Conservation (phyloP, 768 basidiomycete species). For the Amylocystis lapponica region DNA sequence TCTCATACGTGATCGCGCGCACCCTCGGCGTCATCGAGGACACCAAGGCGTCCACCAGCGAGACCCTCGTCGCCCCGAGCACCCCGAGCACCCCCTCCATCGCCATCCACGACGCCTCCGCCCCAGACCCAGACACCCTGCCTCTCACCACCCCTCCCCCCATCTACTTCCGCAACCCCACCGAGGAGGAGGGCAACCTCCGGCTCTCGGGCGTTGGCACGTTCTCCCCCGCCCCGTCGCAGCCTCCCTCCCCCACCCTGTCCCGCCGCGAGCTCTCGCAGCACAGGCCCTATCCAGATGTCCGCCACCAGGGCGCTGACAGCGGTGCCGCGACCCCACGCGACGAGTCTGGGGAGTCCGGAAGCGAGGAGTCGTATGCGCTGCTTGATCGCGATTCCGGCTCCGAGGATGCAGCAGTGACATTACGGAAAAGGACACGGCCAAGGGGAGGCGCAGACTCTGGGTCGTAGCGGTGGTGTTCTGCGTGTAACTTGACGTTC, state of each 20-base stretch:
- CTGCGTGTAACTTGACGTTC: too few relatives aligned
- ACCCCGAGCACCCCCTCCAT: constrained; percentile 8
- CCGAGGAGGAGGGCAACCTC: constrained; percentile 32
- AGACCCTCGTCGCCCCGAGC: constrained; percentile 17
- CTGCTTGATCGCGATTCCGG: constrained; percentile 20
- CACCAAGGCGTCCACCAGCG: constrained; percentile 68
- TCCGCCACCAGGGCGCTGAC: too few relatives aligned
- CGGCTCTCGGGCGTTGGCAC: constrained; percentile 65
- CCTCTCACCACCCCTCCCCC: constrained; percentile 7
- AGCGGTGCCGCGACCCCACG: constrained; percentile 7
- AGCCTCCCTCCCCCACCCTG: constrained; percentile 58
- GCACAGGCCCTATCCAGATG: constrained; percentile 10
- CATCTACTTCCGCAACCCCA: constrained; percentile 13
- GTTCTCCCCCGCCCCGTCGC: constrained; percentile 66
- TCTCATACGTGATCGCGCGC: constrained; percentile 77
- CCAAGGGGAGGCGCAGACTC: not conserved
- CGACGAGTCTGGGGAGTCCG: constrained; percentile 7
- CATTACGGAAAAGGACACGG: constrained; percentile 16
- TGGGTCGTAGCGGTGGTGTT: not conserved
- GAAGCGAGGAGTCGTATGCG: constrained; percentile 13
- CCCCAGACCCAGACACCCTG: not conserved
- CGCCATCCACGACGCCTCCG: constrained; percentile 10
- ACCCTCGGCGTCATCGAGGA: constrained; percentile 75
- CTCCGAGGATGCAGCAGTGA: constrained; percentile 17
- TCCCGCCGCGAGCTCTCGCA: constrained; percentile 15